phyloP scores from a whole-genome alignment of 2,329 filamentous ascomycete species.

The Colletotrichum falcatum region DNA sequence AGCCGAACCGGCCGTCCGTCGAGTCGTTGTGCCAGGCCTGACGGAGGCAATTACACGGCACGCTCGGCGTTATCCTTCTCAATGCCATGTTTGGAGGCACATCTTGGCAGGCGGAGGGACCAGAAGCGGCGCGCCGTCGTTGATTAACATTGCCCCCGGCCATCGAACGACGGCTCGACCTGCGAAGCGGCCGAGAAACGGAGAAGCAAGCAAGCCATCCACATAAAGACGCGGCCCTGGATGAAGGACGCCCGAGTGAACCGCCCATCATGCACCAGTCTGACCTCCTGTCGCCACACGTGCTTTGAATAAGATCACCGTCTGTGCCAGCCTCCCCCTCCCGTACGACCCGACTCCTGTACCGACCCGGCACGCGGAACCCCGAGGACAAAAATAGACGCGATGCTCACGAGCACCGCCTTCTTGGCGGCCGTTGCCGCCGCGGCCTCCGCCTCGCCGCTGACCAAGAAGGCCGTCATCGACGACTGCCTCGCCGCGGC shows the following conservation, averaged over 20 bases:
- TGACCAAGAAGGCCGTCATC: constrained; percentile 38
- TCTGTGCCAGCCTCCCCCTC: too few relatives aligned
- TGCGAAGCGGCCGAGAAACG: background rate
- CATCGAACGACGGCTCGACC: background rate
- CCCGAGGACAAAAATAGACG: background rate
- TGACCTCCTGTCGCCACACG: background rate
- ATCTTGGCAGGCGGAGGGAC: background rate
- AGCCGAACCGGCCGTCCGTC: background rate
- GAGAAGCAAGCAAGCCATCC: background rate
- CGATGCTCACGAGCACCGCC: background rate
- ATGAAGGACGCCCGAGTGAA: background rate
- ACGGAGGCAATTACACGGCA: background rate
- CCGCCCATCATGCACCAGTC: background rate
- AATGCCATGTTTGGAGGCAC: background rate
- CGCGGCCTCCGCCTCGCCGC: background rate
- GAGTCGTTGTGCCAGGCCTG: background rate
- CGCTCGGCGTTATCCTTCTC: background rate
- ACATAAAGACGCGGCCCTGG: background rate
- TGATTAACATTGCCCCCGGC: background rate
- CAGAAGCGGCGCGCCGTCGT: background rate
- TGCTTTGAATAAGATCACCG: background rate
- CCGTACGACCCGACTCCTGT: too few relatives aligned
- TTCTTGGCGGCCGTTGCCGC: background rate
- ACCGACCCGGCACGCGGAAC: background rate
- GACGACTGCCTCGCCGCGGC: constrained; percentile 45